phyloP scores from a whole-genome alignment of 257 asterid genomes.

The Paulownia fortunei region DNA sequence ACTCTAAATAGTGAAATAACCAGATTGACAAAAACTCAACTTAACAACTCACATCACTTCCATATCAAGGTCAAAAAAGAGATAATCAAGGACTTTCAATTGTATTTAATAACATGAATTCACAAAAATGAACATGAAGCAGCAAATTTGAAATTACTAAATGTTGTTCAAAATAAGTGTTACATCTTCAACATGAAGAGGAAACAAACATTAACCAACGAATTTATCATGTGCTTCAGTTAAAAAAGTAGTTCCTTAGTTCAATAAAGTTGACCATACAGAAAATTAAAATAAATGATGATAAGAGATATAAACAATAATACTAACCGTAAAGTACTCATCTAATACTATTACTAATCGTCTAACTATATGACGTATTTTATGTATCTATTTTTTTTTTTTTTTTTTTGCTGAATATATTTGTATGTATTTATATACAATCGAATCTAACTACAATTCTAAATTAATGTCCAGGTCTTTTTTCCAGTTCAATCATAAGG shows the following conservation, averaged over 20 bases:
- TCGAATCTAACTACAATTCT: too few relatives aligned
- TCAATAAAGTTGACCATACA: not conserved
- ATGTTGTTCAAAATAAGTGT: not conserved
- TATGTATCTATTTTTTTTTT: too few relatives aligned
- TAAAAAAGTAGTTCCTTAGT: not conserved
- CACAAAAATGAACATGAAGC: not conserved
- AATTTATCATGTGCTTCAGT: not conserved
- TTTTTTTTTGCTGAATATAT: not conserved
- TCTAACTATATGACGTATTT: not conserved
- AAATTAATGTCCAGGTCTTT: not conserved
- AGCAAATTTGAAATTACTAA: not conserved
- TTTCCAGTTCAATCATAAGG: not conserved
- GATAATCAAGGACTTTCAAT: not conserved
- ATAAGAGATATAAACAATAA: not conserved
- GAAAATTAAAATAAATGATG: not conserved
- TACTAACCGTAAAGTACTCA: not conserved
- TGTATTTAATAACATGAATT: not conserved
- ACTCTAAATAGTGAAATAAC: slow-evolving; percentile 12
- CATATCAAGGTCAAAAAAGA: not conserved
- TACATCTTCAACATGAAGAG: not conserved
- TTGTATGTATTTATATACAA: not conserved
- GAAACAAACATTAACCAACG: not conserved
- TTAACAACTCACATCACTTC: not conserved
- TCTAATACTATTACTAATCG: not conserved
- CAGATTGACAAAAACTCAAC: not conserved